phyloP scores from a whole-genome alignment of 1,284 basidiomycete genomes.

The Marasmius fiardii region DNA sequence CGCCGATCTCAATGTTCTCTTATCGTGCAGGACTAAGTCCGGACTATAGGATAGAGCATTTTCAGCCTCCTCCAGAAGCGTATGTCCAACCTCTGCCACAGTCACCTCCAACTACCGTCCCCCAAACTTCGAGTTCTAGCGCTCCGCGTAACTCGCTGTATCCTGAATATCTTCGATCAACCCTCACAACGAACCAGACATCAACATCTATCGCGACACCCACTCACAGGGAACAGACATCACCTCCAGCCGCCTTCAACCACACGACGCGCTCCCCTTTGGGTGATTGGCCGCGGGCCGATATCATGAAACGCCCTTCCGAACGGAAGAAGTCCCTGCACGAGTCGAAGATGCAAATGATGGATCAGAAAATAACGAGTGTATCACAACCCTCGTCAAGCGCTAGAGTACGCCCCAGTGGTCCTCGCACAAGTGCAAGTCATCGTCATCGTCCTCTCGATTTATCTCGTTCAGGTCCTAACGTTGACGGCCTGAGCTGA shows the following conservation, averaged over 20 bases:
- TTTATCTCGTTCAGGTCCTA: slow-evolving; percentile 24
- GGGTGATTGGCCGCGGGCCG: slow-evolving; percentile 53
- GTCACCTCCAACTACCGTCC: slow-evolving; percentile 16
- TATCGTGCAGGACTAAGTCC: slow-evolving; percentile 34
- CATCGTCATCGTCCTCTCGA: slow-evolving; percentile 32
- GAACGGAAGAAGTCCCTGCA: slow-evolving; percentile 25
- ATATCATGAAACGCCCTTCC: slow-evolving; percentile 39
- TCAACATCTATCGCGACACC: background rate
- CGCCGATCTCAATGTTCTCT: slow-evolving; percentile 25
- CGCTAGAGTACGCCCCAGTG: slow-evolving; percentile 37
- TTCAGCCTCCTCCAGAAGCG: slow-evolving; percentile 23
- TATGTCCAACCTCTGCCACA: slow-evolving; percentile 19
- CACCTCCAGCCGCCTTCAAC: slow-evolving; percentile 11
- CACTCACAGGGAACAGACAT: slow-evolving; percentile 1
- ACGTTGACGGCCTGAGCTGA: slow-evolving; percentile 5
- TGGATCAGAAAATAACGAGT: too few relatives aligned
- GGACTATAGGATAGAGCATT: slow-evolving; percentile 48
- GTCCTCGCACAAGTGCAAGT: slow-evolving; percentile 37
- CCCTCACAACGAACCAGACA: slow-evolving; percentile 12
- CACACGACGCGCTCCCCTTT: slow-evolving; percentile 43
- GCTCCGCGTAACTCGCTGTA: slow-evolving; percentile 25
- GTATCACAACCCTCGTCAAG: slow-evolving; percentile 26
- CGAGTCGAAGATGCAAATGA: background rate
- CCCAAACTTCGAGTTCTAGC: slow-evolving; percentile 12
- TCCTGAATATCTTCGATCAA: slow-evolving; percentile 24